These are phyloP conservation scores for Trametes cingulata DNA, from an alignment of 768 basidiomycete species.

Conservation along the genomic window DNA sequence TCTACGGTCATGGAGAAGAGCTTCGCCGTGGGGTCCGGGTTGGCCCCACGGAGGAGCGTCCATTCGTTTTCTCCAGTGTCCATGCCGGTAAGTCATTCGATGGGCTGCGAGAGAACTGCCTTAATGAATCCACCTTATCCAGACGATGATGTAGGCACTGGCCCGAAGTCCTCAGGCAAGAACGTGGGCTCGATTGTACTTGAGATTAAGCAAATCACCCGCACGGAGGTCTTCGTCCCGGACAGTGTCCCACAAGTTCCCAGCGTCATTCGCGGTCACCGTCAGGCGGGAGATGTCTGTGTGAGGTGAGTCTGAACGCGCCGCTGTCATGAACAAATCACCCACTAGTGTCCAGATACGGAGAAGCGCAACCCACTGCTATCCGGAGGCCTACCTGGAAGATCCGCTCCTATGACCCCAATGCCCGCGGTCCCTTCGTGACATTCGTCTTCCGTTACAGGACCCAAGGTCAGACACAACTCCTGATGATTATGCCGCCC, in stretches of 20 bases:
- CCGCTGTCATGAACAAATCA: background rate
- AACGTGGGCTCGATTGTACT: slow-evolving; percentile 56
- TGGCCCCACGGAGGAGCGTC: slow-evolving; percentile 50
- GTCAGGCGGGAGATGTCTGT: slow-evolving; percentile 44
- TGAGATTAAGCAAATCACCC: slow-evolving; percentile 44
- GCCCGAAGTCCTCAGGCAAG: slow-evolving; percentile 26
- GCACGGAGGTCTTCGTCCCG: slow-evolving; percentile 36
- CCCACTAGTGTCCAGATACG: slow-evolving; percentile 42
- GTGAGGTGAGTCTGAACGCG: slow-evolving; percentile 44
- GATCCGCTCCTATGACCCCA: slow-evolving; percentile 48
- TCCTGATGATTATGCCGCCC: background rate
- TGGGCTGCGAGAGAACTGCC: background rate
- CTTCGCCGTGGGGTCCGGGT: slow-evolving; percentile 56
- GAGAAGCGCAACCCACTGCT: slow-evolving; percentile 40
- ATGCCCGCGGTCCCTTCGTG: slow-evolving; percentile 48
- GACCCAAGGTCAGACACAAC: slow-evolving; percentile 42
- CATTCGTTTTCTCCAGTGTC: slow-evolving; percentile 58
- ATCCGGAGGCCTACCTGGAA: slow-evolving; percentile 57
- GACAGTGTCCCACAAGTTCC: slow-evolving; percentile 45
- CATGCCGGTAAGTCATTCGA: slow-evolving; percentile 35
- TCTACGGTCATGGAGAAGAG: slow-evolving; percentile 56
- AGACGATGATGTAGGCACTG: slow-evolving; percentile 2
- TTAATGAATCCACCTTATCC: background rate
- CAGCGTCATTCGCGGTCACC: slow-evolving; percentile 35
- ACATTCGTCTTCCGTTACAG: slow-evolving; percentile 71